phyloP scores from a whole-genome alignment of 108 stramenopile genomes.

The Parietichytrium sp. region DNA sequence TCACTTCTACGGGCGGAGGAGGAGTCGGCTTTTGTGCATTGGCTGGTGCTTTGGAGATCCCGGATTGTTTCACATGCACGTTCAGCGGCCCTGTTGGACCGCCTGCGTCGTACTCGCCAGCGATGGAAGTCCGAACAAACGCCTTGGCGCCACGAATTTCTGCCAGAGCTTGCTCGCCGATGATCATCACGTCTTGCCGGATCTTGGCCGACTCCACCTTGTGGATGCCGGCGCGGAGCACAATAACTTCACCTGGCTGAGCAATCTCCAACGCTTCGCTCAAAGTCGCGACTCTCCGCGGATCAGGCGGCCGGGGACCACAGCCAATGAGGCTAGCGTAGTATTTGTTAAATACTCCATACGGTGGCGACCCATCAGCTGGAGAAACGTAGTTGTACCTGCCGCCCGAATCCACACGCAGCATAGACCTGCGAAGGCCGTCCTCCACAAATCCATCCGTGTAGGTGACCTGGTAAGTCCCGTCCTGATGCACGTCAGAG shows the following conservation, averaged over 20 bases:
- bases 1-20: slow-evolving; percentile 23
- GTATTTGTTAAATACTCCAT: background rate
- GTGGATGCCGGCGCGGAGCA: slow-evolving; percentile 23
- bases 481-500: background rate
- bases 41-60: background rate
- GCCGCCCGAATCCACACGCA: slow-evolving; percentile 6
- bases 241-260: background rate
- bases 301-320: background rate
- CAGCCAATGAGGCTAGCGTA: background rate
- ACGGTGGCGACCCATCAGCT: background rate
- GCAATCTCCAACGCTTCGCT: background rate
- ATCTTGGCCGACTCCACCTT: background rate
- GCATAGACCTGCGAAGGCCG: background rate
- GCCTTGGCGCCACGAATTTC: background rate
- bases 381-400: slow-evolving; percentile 16
- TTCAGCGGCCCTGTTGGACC: background rate
- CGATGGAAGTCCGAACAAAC: background rate
- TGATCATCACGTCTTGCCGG: background rate
- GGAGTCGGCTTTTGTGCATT: background rate
- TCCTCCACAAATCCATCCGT: slow-evolving; percentile 9
- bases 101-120: background rate
- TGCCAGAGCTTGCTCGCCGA: background rate
- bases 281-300: background rate
- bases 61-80: background rate
- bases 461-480: slow-evolving; percentile 36